These are phyloP conservation scores for Onygena corvina DNA, from an alignment of 2,329 filamentous ascomycete species.

Conservation along the genomic window DNA sequence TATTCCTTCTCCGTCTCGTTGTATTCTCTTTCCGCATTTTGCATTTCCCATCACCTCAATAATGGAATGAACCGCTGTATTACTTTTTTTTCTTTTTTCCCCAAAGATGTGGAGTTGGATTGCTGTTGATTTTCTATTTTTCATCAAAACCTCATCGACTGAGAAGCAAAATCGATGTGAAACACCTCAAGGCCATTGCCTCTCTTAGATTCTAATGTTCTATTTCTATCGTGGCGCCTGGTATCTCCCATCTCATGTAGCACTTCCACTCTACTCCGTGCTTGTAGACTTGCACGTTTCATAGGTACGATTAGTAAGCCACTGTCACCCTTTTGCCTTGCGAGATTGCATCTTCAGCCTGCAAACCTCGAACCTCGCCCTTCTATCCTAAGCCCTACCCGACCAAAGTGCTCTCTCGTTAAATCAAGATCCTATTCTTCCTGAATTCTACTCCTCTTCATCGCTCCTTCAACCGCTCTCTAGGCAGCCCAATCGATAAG, in stretches of 20 bases:
- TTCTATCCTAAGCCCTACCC: not conserved
- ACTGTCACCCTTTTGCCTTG: not conserved
- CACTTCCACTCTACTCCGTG: no score
- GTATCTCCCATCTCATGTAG: not conserved
- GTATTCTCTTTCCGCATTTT: not conserved
- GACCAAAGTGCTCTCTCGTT: conserved; percentile 1
- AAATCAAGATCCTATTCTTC: not conserved
- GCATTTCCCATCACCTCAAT: not conserved
- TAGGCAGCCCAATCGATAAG: conserved; percentile 2
- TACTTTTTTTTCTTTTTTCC: not conserved
- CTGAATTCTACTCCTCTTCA: not conserved
- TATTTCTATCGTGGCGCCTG: not conserved
- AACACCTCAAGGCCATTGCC: not conserved
- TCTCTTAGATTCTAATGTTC: conserved; percentile 5
- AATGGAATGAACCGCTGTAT: conserved; percentile 4
- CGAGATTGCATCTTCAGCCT: not conserved
- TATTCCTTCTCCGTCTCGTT: not conserved
- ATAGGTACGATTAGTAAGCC: no score
- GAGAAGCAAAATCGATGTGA: no score
- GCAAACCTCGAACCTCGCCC: not conserved
- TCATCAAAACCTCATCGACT: not conserved
- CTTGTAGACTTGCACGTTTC: no score
- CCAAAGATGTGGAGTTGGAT: conserved; percentile 3
- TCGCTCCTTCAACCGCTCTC: not conserved
- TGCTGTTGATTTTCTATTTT: conserved; percentile 3